phyloP scores from a whole-genome alignment of 2,329 filamentous ascomycete genomes.

The Fusarium nanum region DNA sequence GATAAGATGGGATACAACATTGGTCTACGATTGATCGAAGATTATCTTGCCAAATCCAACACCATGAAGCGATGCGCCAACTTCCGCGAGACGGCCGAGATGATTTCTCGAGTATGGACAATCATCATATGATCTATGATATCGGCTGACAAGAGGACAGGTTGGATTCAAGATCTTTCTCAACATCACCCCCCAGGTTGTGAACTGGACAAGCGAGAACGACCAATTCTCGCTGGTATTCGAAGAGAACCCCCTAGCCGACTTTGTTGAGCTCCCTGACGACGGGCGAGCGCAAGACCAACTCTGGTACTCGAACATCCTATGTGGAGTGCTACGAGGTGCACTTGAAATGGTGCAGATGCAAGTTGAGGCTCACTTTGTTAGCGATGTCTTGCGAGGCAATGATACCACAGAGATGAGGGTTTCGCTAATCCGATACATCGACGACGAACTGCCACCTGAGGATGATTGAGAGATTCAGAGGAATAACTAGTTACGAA shows the following conservation, averaged over 20 bases:
- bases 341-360: constrained; percentile 99
- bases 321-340: constrained; percentile 91
- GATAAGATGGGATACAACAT: constrained; percentile 99
- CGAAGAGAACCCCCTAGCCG: constrained; percentile 95
- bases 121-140: too few species aligned
- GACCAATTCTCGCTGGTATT: constrained; percentile 97
- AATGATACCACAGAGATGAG: constrained; percentile 98
- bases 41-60: constrained; percentile 96
- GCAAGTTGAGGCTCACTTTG: constrained; percentile 97
- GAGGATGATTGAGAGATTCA: constrained; percentile 80
- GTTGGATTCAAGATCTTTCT: constrained; percentile 99
- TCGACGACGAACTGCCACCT: constrained; percentile 96
- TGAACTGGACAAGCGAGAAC: constrained; percentile 95
- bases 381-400: constrained; percentile 90
- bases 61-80: constrained; percentile 89
- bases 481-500: background rate
- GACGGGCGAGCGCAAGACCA: constrained; percentile 96
- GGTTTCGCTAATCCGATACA: constrained; percentile 89
- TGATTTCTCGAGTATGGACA: constrained; percentile 83
- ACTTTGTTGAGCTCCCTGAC: constrained; percentile 97
- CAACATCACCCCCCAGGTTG: constrained; percentile 92
- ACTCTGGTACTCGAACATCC: constrained; percentile 97
- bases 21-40: constrained; percentile 92
- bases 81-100: constrained; percentile 95
- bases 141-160: constrained; percentile 59